These are phyloP conservation scores for Cymodocea nodosa DNA, from an alignment of 116 monocot species.

Conservation along the genomic window DNA sequence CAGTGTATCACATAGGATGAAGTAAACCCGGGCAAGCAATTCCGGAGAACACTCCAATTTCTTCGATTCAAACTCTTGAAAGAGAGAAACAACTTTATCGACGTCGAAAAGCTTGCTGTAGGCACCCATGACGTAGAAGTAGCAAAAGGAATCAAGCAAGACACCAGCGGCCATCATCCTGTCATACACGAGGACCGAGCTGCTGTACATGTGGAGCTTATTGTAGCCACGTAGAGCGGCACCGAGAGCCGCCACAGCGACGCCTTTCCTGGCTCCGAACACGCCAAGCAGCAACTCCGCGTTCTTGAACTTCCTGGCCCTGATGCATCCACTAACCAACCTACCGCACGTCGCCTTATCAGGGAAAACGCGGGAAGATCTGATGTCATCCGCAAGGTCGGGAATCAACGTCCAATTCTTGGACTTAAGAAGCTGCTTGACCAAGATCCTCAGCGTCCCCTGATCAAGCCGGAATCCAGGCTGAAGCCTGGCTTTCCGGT, in stretches of 20 bases:
- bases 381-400: conserved; percentile 32
- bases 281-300: conserved; percentile 37
- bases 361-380: conserved; percentile 30
- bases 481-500: conserved; percentile 31
- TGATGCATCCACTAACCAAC: conserved; percentile 39
- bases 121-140: conserved; percentile 44
- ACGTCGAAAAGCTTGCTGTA: conserved; percentile 31
- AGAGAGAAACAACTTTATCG: conserved; percentile 40
- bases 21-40: conserved; percentile 22
- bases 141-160: conserved; percentile 22
- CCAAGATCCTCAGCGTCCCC: conserved; percentile 20
- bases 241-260: conserved; percentile 23
- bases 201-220: conserved; percentile 87
- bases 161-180: conserved; percentile 24
- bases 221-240: conserved; percentile 70
- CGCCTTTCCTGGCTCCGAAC: conserved; percentile 17
- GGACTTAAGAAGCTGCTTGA: conserved; percentile 20
- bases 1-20: conserved; percentile 58
- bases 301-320: conserved; percentile 48
- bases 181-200: conserved; percentile 29
- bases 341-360: conserved; percentile 21
- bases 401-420: conserved; percentile 50
- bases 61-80: conserved; percentile 32
- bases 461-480: conserved; percentile 29
- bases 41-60: conserved; percentile 7